phyloP scores from a whole-genome alignment of 2,329 filamentous ascomycete genomes.

The Monosporascus sp. region DNA sequence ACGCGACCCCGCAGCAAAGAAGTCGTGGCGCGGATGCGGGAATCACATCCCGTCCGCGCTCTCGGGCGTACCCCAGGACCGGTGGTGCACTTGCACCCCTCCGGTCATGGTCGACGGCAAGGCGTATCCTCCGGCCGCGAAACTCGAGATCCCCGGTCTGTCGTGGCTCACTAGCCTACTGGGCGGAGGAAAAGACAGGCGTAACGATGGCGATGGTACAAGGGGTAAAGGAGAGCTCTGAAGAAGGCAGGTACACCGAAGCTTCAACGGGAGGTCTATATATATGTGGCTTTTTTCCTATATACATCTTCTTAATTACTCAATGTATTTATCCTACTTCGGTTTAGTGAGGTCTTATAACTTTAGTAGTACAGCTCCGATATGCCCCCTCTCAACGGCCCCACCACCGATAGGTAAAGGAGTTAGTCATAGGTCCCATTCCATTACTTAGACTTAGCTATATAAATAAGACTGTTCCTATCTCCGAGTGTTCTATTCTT shows the following conservation, averaged over 20 bases:
- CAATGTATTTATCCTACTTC: not conserved
- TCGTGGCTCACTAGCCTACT: conserved; percentile 30
- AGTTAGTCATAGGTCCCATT: no score
- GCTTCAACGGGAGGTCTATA: not conserved
- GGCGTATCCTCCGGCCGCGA: conserved; percentile 39
- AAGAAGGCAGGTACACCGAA: not conserved
- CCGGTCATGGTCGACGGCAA: conserved; percentile 38
- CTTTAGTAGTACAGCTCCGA: no score
- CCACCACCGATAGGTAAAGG: not conserved
- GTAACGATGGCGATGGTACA: conserved; percentile 3
- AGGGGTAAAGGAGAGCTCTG: conserved; percentile 13
- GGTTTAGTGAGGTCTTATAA: no score
- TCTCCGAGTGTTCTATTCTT: not conserved
- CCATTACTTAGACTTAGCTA: no score
- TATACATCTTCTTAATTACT: not conserved
- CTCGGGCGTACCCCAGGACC: conserved; percentile 34
- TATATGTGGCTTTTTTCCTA: not conserved
- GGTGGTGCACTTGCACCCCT: conserved; percentile 45
- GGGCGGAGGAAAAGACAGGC: conserved; percentile 12
- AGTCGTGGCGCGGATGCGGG: conserved; percentile 46
- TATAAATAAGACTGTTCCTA: no score
- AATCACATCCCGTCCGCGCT: conserved; percentile 41
- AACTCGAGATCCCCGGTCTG: conserved; percentile 32
- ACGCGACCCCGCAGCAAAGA: conserved; percentile 31
- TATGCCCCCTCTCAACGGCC: no score